Conservation (phyloP, 2,329 filamentous ascomycete species). For the Orbilia quercus region DNA sequence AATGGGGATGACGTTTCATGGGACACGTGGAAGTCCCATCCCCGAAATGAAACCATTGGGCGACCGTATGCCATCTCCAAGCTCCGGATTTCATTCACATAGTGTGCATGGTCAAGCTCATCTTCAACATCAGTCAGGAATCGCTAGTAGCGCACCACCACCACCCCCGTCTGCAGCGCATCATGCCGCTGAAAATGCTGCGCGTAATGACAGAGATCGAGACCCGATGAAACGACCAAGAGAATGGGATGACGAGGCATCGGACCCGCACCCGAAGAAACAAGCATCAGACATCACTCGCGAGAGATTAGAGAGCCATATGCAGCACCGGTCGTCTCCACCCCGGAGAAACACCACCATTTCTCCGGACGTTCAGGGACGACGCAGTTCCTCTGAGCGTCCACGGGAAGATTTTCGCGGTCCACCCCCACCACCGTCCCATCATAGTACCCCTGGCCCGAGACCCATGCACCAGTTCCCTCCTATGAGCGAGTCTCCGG, state of each 20-base stretch:
- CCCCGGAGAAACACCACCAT: slow-evolving; percentile 82
- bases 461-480: slow-evolving; percentile 64
- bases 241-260: slow-evolving; percentile 86
- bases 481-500: slow-evolving; percentile 66
- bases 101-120: slow-evolving; percentile 67
- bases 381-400: slow-evolving; percentile 62
- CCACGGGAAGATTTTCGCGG: slow-evolving; percentile 62
- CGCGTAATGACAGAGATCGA: slow-evolving; percentile 65
- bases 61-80: slow-evolving; percentile 88
- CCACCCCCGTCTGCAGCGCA: slow-evolving; percentile 74
- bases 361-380: slow-evolving; percentile 75
- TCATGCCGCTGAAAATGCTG: slow-evolving; percentile 75
- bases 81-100: slow-evolving; percentile 79
- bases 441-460: slow-evolving; percentile 71
- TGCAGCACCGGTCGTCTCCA: slow-evolving; percentile 80
- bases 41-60: slow-evolving; percentile 85
- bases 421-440: slow-evolving; percentile 71
- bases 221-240: slow-evolving; percentile 81
- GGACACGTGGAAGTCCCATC: slow-evolving; percentile 72
- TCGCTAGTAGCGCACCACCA: slow-evolving; percentile 76
- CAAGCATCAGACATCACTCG: slow-evolving; percentile 87
- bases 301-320: slow-evolving; percentile 84
- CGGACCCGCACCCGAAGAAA: slow-evolving; percentile 75
- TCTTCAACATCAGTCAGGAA: slow-evolving; percentile 75
- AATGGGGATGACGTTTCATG: slow-evolving; percentile 65